A percentile compares a stretch with the other conserved stretches of the same genome.
Conservation (phyloP, 345 rosid genomes). For the Gossypium longicalyx region DNA sequence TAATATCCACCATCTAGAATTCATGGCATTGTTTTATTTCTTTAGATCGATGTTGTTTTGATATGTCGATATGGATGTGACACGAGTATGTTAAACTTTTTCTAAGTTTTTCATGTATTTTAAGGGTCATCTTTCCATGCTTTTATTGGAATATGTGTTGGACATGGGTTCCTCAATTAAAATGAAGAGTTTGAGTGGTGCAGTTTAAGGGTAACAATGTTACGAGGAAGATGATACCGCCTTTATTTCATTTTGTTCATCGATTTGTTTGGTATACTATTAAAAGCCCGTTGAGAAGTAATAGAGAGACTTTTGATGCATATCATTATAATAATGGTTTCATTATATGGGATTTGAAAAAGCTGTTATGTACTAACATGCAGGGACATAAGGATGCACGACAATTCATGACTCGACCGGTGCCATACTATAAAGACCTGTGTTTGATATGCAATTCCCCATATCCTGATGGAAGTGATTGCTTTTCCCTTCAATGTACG, state of each 20-base stretch:
- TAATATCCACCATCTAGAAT: conserved; percentile 2
- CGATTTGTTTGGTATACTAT: not conserved
- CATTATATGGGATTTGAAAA: conserved; percentile 18
- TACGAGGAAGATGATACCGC: not conserved
- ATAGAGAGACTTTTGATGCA: not conserved
- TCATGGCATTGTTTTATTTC: not conserved
- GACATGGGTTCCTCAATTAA: too few species aligned
- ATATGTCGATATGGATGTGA: not conserved
- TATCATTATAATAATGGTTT: not conserved
- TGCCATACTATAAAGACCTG: conserved; percentile 71
- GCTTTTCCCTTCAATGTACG: conserved; percentile 47
- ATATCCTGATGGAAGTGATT: conserved; percentile 38
- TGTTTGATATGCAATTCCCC: conserved; percentile 51
- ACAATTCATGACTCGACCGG: conserved; percentile 74
- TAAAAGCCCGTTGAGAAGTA: not conserved
- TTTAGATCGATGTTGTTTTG: not conserved
- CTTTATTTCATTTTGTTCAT: not conserved
- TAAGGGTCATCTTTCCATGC: not conserved
- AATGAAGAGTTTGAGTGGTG: too few species aligned
- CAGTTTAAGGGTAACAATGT: conserved; percentile 15
- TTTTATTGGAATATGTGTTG: too few species aligned
- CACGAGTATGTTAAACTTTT: not conserved
- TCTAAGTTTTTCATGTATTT: not conserved
- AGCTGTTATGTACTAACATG: conserved; percentile 18
- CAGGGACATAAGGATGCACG: conserved; percentile 68